A percentile compares a stretch with the other conserved stretches of the same genome.
These are phyloP conservation scores for Aphanocladium album DNA, from an alignment of 2,329 filamentous ascomycete species.

Conservation along the genomic window DNA sequence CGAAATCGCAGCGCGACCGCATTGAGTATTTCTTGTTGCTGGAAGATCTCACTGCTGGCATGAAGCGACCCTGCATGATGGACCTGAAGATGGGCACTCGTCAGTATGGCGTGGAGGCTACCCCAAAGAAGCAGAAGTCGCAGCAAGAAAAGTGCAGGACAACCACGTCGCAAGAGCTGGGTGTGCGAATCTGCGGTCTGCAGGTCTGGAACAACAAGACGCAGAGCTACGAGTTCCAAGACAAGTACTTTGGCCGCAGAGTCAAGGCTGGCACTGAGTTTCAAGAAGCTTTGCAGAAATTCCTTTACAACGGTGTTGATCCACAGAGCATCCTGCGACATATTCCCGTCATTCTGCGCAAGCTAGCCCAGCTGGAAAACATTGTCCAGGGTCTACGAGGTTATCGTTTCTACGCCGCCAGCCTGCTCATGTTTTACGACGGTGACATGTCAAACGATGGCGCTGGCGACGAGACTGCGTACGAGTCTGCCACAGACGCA, in stretches of 20 bases:
- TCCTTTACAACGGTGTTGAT: conserved; percentile 85
- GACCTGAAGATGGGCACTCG: conserved; percentile 98
- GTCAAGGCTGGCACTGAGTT: conserved; percentile 86
- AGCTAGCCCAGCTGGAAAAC: conserved; percentile 74
- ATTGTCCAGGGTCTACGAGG: conserved; percentile 76
- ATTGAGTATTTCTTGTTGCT: conserved; percentile 90
- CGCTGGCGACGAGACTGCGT: conserved; percentile 43
- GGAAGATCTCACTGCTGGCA: conserved; percentile 91
- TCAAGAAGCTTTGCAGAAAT: conserved; percentile 78
- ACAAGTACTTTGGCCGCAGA: conserved; percentile 93
- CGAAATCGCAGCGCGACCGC: conserved; percentile 59
- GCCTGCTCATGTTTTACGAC: conserved; percentile 92
- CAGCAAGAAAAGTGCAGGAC: conserved; percentile 88
- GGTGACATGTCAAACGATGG: conserved; percentile 59
- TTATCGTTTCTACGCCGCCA: conserved; percentile 94
- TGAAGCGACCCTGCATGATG: conserved; percentile 94
- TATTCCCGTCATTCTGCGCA: conserved; percentile 81
- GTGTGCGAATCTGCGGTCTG: conserved; percentile 90
- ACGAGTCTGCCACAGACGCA: conserved; percentile 55
- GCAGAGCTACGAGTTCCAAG: conserved; percentile 86
- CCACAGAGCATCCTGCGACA: conserved; percentile 75
- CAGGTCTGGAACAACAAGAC: conserved; percentile 89
- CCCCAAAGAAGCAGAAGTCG: conserved; percentile 85
- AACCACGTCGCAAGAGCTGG: conserved; percentile 86
- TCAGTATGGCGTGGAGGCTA: conserved; percentile 91